Evolutionary conservation across 2,329 filamentous ascomycete species (phyloP).

Genomic region (Cercospora sp.): DNA sequence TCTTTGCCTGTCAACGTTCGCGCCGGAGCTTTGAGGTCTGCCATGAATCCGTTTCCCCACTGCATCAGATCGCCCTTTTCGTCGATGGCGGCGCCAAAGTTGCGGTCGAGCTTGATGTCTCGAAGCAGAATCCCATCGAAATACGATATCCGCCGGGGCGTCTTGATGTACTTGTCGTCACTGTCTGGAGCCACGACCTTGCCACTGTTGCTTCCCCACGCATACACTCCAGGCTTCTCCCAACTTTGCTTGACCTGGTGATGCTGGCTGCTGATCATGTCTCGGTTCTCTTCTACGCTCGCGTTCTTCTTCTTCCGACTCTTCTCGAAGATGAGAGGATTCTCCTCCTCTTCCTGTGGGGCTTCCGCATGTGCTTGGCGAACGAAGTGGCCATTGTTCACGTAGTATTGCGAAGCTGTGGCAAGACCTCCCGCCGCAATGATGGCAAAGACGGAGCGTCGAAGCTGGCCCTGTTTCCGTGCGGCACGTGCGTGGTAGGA

Average conservation of each 20-base stretch:
- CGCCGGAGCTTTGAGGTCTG: constrained; percentile 62
- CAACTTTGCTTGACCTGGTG: constrained; percentile 81
- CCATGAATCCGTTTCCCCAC: constrained; percentile 80
- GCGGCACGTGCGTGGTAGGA: constrained; percentile 42
- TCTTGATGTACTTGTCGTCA: constrained; percentile 74
- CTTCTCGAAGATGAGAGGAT: constrained; percentile 68
- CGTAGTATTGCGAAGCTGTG: constrained; percentile 48
- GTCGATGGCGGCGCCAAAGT: constrained; percentile 81
- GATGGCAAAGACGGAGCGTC: constrained; percentile 47
- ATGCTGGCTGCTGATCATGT: constrained; percentile 80
- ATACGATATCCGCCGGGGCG: constrained; percentile 72
- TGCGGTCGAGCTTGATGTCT: constrained; percentile 80
- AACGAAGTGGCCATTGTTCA: constrained; percentile 43
- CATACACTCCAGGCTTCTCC: constrained; percentile 83
- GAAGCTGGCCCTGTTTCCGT: constrained; percentile 49
- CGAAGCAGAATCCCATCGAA: constrained; percentile 83
- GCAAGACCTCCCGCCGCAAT: constrained; percentile 47
- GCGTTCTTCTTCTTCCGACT: constrained; percentile 54
- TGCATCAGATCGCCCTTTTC: constrained; percentile 88
- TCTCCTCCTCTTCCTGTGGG: constrained; percentile 42
- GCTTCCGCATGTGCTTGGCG: constrained; percentile 53
- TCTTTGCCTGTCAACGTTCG: constrained; percentile 80
- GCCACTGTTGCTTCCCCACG: constrained; percentile 87
- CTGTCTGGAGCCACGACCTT: constrained; percentile 84
- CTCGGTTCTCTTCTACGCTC: constrained; percentile 71